Evolutionary conservation across 139 green algal genomes (phyloP).

Genomic region (Zygnema circumcarinatum): DNA sequence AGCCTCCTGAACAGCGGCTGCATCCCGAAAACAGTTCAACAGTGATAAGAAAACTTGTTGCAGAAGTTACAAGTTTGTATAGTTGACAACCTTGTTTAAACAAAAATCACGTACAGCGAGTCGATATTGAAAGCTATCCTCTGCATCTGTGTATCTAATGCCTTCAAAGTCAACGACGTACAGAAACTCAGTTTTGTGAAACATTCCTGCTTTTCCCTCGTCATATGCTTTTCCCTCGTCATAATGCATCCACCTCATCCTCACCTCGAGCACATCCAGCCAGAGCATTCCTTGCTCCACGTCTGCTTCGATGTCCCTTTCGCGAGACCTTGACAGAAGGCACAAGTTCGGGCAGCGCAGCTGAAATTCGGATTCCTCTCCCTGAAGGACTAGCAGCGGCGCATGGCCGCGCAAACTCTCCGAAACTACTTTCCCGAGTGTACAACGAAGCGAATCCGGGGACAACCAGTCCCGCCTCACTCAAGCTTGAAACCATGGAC

Average conservation of each 20-base stretch:
- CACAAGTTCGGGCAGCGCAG: background rate
- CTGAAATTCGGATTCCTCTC: background rate
- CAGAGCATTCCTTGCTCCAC: background rate
- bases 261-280: background rate
- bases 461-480: background rate
- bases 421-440: background rate
- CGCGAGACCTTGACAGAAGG: background rate
- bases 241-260: background rate
- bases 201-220: background rate
- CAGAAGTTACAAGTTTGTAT: background rate
- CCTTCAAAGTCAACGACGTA: background rate
- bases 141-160: background rate
- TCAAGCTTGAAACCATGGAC: background rate
- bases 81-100: background rate
- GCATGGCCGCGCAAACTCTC: background rate
- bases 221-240: background rate
- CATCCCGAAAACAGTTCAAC: background rate
- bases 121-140: background rate
- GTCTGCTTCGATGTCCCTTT: background rate
- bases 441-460: background rate
- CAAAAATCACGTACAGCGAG: background rate
- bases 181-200: no score
- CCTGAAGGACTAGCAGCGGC: background rate
- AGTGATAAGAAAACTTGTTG: background rate
- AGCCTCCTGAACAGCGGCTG: background rate